Evolutionary conservation across 495 filamentous ascomycete genomes (phyloP).

Genomic region (Penicillium malachiteum): DNA sequence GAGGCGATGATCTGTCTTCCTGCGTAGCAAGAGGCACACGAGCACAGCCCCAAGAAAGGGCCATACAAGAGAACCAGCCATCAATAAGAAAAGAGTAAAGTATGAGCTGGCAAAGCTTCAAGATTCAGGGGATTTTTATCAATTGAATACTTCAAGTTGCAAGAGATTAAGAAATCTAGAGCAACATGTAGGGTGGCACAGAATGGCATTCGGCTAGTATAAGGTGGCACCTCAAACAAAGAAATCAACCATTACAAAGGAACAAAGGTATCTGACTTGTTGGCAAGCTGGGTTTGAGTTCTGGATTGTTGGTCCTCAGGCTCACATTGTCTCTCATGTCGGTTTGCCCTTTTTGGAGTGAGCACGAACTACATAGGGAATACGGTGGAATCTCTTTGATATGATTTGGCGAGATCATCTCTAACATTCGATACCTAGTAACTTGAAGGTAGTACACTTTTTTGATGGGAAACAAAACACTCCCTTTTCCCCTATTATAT

Average conservation of each 20-base stretch:
- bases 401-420: not conserved
- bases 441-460: slow-evolving; percentile 4
- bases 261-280: not conserved
- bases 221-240: not conserved
- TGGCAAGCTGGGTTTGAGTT: not conserved
- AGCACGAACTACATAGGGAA: too few species aligned
- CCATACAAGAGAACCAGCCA: slow-evolving; percentile 6
- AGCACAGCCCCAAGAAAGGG: slow-evolving; percentile 12
- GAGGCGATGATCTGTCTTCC: slow-evolving; percentile 7
- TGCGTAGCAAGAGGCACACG: slow-evolving; percentile 8
- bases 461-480: slow-evolving; percentile 8
- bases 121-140: not conserved
- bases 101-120: not conserved
- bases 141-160: not conserved
- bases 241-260: too few species aligned
- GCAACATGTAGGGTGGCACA: slow-evolving; percentile 16
- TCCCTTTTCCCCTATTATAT: slow-evolving; percentile 21
- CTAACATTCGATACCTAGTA: slow-evolving; percentile 7
- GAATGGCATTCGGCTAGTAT: slow-evolving; percentile 18
- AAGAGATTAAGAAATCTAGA: not conserved
- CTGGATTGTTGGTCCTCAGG: too few species aligned
- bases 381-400: too few species aligned
- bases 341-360: too few species aligned
- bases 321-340: too few species aligned
- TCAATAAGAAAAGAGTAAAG: not conserved